Conservation (phyloP, 2,329 filamentous ascomycete genomes). For the Colletotrichum lentis region DNA sequence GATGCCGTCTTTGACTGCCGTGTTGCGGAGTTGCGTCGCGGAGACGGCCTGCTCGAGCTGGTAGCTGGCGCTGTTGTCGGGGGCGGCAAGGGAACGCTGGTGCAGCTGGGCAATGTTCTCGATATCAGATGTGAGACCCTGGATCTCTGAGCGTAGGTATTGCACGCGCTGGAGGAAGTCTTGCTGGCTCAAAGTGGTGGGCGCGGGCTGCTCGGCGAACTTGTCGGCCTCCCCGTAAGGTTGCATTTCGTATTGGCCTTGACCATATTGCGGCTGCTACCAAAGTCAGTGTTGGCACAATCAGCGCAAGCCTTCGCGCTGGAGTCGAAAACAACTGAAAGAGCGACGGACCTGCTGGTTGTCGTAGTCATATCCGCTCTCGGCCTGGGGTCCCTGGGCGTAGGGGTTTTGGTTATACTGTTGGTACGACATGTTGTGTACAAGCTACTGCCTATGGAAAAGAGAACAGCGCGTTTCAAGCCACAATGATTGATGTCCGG, state of each 20-base stretch:
- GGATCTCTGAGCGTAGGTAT: conserved; percentile 73
- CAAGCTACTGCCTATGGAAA: conserved; percentile 15
- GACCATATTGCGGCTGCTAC: conserved; percentile 40
- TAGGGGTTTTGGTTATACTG: conserved; percentile 74
- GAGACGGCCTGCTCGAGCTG: conserved; percentile 73
- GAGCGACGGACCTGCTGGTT: conserved; percentile 51
- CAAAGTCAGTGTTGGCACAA: conserved; percentile 5
- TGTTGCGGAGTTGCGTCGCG: conserved; percentile 76
- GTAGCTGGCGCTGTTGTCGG: conserved; percentile 63
- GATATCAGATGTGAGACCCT: conserved; percentile 71
- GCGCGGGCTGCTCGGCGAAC: conserved; percentile 40
- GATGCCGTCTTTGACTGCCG: conserved; percentile 80
- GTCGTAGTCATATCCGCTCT: conserved; percentile 56
- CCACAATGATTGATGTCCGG: background rate
- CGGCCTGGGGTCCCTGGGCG: conserved; percentile 59
- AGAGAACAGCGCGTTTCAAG: conserved; percentile 15
- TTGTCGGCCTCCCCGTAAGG: conserved; percentile 53
- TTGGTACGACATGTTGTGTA: conserved; percentile 64
- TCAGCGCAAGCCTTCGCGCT: background rate
- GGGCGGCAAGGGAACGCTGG: conserved; percentile 73
- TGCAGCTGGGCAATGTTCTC: conserved; percentile 73
- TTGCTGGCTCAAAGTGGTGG: conserved; percentile 61
- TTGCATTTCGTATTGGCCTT: conserved; percentile 64
- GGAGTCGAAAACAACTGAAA: background rate
- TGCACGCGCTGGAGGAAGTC: conserved; percentile 75